phyloP scores from a whole-genome alignment of 805 yeast genomes.

The Metschnikowia noctiluminum region DNA sequence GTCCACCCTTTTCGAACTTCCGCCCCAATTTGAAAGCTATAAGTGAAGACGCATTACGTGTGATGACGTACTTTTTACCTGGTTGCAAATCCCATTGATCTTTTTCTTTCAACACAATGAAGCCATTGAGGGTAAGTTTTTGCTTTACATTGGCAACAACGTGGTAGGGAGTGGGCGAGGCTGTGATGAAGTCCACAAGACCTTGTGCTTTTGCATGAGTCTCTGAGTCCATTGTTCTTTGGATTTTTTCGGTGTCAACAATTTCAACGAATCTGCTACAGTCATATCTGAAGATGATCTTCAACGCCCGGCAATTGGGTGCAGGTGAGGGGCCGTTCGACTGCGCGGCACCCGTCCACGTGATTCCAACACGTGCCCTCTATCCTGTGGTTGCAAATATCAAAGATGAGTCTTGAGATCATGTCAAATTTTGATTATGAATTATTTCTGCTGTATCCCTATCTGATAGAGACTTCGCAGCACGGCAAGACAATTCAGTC shows the following conservation, averaged over 20 bases:
- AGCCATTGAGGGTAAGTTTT: constrained; percentile 60
- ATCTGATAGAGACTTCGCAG: no score
- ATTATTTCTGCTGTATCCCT: no score
- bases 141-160: constrained; percentile 68
- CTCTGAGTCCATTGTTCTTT: constrained; percentile 11
- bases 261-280: no score
- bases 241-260: not conserved
- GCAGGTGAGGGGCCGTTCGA: constrained; percentile 6
- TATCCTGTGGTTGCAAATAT: no score
- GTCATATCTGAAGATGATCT: not conserved
- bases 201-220: constrained; percentile 42
- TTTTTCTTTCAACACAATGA: constrained; percentile 69
- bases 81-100: constrained; percentile 56
- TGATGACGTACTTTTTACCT: constrained; percentile 75
- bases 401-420: no score
- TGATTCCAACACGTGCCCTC: no score
- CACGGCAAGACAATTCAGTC: no score
- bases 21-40: constrained; percentile 84
- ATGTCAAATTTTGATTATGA: no score
- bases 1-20: constrained; percentile 70
- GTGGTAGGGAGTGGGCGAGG: constrained; percentile 92
- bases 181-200: constrained; percentile 73
- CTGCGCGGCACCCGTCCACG: constrained; percentile 2
- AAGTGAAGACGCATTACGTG: constrained; percentile 85
- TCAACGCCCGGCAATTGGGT: not conserved